Evolutionary conservation across 352 stramenopile species (phyloP), one percentile per base, ranked within the genome.

Genomic region (Pythium volutum): DNA sequence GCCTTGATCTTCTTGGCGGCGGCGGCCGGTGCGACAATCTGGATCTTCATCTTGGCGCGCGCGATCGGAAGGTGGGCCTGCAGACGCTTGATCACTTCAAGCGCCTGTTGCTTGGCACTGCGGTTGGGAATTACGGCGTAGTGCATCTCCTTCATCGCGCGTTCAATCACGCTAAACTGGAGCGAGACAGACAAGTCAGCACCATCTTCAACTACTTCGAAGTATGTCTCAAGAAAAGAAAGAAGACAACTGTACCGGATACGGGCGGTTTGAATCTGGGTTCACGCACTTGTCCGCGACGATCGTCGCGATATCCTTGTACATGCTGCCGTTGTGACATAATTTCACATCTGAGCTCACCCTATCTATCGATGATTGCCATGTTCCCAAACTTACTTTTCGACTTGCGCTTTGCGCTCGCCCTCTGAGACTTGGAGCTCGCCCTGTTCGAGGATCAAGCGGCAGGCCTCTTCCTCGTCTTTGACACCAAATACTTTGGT

Each of bases 251-350:
- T 25, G 25, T 39, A 95, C 84, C 3, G 97, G 97, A 67, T 99
- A 99, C 20, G 97, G 97, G 3, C 94, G 79, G 45, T 98, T 96
- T 42, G 89, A 98, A 10, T 77, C 77, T 1, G 97, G 93, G 73
- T 99, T 98, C 25, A 99, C 92, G 66, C 95, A 99, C 68, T 99
- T 99, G 69, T 98, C 89, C 0, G 89, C 87, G 3, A 99, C 88
- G 69, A 99, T 98, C 39, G 88, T 98, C 0, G 97, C 93, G 46
- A 99, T 96, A 74, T 99, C 96, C 18, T 88, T 79, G 48, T 96
- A 94, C 45, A 93, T 96, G 49, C 89, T 98, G 42, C 10, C 51
- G 26, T 31, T 55, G 39, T 53, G 8, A 52, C 18, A 46, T 6
- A 48, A 47, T 16, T 18, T 16, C 43, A 16, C 22, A 36, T 18